Evolutionary conservation across 2,329 filamentous ascomycete genomes (phyloP).

Genomic region (Cladophialophora exuberans): DNA sequence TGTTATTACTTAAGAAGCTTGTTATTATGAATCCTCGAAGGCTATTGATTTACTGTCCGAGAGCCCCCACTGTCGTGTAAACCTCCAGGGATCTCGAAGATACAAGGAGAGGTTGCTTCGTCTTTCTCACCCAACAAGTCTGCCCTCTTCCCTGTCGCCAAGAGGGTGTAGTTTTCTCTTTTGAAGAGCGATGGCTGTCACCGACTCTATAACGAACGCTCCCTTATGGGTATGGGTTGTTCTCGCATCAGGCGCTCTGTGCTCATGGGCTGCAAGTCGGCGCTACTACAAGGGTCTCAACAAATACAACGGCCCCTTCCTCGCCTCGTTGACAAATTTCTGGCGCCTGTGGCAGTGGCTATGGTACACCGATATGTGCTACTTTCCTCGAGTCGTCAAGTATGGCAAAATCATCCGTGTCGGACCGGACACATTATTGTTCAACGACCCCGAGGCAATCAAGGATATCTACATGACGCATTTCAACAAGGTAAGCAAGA

Average conservation of each 20-base stretch:
- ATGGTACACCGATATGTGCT: slow-evolving; percentile 8
- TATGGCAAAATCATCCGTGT: slow-evolving; percentile 66
- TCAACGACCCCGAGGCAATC: slow-evolving; percentile 63
- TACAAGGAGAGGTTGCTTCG: neutral
- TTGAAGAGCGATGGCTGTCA: neutral
- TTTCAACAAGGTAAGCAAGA: slow-evolving; percentile 14
- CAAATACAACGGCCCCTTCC: slow-evolving; percentile 18
- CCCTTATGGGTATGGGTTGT: slow-evolving; percentile 1
- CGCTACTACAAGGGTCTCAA: slow-evolving; percentile 21
- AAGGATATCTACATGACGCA: slow-evolving; percentile 59
- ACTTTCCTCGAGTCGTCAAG: slow-evolving; percentile 28
- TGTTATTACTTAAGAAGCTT: slow-evolving; percentile 17
- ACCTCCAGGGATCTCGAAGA: neutral
- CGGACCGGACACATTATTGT: slow-evolving; percentile 67
- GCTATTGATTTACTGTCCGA: too few species aligned
- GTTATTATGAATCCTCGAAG: neutral
- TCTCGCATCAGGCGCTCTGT: neutral
- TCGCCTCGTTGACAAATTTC: slow-evolving; percentile 18
- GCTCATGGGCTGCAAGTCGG: slow-evolving; percentile 10
- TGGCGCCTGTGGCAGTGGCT: slow-evolving; percentile 16
- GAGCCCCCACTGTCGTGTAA: too few species aligned
- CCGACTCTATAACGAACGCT: slow-evolving; percentile 3
- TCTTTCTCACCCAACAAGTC: neutral
- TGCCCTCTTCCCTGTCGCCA: slow-evolving; percentile 36
- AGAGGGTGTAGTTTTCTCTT: neutral